phyloP scores from a whole-genome alignment of 768 basidiomycete genomes.

The Mycena albidolilacea region DNA sequence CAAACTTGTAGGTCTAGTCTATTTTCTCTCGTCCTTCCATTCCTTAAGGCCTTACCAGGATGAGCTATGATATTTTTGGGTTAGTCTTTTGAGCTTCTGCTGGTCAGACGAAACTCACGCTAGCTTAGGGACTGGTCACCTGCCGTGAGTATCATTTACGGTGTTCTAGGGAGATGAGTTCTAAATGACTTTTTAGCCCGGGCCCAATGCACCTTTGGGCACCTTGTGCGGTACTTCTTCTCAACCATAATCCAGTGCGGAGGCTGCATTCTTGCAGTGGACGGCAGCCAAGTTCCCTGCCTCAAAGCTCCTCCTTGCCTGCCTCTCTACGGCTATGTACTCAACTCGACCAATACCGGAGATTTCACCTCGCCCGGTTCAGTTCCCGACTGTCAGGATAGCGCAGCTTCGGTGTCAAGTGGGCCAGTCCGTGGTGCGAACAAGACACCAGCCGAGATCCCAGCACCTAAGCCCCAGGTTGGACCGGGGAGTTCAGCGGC shows the following conservation, averaged over 20 bases:
- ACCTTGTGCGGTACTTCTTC: constrained; percentile 72
- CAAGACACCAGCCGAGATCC: constrained; percentile 18
- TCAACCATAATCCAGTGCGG: constrained; percentile 75
- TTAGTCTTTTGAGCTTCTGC: background rate
- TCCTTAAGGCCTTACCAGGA: constrained; percentile 41
- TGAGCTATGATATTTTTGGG: constrained; percentile 78
- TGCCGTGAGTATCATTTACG: background rate
- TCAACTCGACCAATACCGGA: constrained; percentile 58
- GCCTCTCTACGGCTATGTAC: constrained; percentile 81
- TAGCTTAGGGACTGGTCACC: too few relatives aligned
- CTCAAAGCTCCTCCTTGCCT: constrained; percentile 79
- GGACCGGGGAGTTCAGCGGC: constrained; percentile 32
- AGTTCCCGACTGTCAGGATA: constrained; percentile 31
- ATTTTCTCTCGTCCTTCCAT: background rate
- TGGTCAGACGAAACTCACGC: background rate
- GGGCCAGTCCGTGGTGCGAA: constrained; percentile 23
- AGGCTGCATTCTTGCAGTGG: constrained; percentile 78
- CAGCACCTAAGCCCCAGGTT: constrained; percentile 17
- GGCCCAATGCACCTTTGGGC: constrained; percentile 82
- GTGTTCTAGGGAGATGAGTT: constrained; percentile 26
- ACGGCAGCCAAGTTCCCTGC: constrained; percentile 79
- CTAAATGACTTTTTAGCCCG: constrained; percentile 56
- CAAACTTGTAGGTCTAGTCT: constrained; percentile 59
- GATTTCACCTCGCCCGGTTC: constrained; percentile 38
- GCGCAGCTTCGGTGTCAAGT: background rate